These are phyloP conservation scores for Fusarium sp. DNA, from an alignment of 2,329 filamentous ascomycete species.

Conservation along the genomic window DNA sequence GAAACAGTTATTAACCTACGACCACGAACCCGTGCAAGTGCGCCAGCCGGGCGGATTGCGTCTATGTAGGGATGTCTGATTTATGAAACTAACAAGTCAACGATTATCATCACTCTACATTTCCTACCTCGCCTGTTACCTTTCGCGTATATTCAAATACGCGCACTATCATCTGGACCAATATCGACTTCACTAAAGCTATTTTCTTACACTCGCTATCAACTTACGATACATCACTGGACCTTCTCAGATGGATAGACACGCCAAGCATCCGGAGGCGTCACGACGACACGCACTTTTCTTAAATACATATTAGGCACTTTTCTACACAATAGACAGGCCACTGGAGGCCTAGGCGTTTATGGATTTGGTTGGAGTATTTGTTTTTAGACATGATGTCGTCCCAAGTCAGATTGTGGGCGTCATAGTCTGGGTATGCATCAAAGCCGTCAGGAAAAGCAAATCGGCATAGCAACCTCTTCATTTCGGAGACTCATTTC, in stretches of 20 bases:
- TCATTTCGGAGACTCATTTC: constrained; percentile 3
- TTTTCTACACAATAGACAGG: constrained; percentile 33
- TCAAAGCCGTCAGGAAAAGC: background rate
- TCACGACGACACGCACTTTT: constrained; percentile 40
- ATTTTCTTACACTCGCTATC: constrained; percentile 20
- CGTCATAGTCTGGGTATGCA: background rate
- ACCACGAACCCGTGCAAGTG: constrained; percentile 55
- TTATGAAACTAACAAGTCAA: constrained; percentile 16
- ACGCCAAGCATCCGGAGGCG: constrained; percentile 29
- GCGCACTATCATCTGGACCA: constrained; percentile 12
- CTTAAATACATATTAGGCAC: constrained; percentile 22
- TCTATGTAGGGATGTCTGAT: constrained; percentile 54
- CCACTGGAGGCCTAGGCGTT: constrained; percentile 30
- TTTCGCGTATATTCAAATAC: background rate
- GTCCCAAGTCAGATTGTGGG: background rate
- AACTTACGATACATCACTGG: constrained; percentile 24
- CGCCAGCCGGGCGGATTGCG: constrained; percentile 52
- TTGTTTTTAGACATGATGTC: constrained; percentile 13
- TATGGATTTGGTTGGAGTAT: background rate
- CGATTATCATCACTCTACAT: constrained; percentile 14
- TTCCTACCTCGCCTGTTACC: constrained; percentile 10
- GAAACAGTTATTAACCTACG: constrained; percentile 82
- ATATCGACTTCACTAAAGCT: constrained; percentile 1
- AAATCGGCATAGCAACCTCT: background rate
- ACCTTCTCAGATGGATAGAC: constrained; percentile 27